Evolutionary conservation across 345 rosid species (phyloP), one percentile per base, ranked within the genome.

Genomic region (Gossypium herbaceum): DNA sequence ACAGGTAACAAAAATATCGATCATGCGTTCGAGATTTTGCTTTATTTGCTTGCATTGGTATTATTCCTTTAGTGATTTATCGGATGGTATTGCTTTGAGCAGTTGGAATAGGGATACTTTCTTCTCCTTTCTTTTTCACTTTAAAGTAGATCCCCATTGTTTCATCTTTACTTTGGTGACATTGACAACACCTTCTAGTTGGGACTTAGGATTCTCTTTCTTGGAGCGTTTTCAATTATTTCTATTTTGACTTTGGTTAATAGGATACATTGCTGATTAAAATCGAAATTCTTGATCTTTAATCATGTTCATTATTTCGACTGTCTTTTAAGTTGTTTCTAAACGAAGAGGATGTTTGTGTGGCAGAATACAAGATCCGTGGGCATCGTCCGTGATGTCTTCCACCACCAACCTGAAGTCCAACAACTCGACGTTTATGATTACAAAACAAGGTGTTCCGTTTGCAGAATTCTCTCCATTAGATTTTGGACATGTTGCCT

Each of bases 401-500:
- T 58, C 85, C 39, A 69, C 82, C 1, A 68, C 62, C 74, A 78
- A 70, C 76, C 27, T 66, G 73, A 86, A 82, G 72, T 71, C 88
- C 61, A 79, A 78, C 25, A 84, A 79, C 63, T 24, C 88, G 15
- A 57, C 52, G 2, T 24, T 79, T 45, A 25, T 68, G 15, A 71
- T 84, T 43, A 79, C 79, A 2, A 86, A 83, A 68, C 85, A 82
- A 16, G 83, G 81, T 68, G 54, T 62, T 71, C 75, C 79, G 50
- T 77, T 74, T 63, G 72, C 61, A 47, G 79, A 79, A 79, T 12
- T 72, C n/a, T 69, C 83, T 54, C 76, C 72, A 57, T 55, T 73
- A 5, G 87, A 76, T 79, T 84, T 88, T 68, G 92, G 94, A 73
- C 78, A 79, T 60, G 84, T 86, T 61, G 77, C 89, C 27, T 87